Base-by-base conservation (phyloP, 768 basidiomycete species). In the Fibroporia radiculosa region DNA sequence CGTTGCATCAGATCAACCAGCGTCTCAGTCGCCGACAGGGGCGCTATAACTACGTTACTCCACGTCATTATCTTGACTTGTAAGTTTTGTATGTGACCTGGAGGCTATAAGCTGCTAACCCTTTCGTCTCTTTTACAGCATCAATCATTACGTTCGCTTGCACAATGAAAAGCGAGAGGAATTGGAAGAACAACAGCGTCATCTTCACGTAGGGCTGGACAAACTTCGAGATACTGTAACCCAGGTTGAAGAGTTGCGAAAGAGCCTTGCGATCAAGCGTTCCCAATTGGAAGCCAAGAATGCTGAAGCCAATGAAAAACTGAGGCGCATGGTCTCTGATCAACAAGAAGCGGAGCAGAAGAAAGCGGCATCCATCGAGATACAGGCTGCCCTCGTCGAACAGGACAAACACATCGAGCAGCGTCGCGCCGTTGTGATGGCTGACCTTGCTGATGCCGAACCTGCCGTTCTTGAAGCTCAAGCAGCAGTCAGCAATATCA, bases 321-420 rank as follows among this genome's bases (percentile, higher is more conserved):
- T 99, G 31, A 84, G 89, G 63, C 89, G 91, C 46, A 98, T 99
- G 95, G 93, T 99, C 12, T 75, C 89, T 6, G 95, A 98, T 64
- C 95, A 99, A 64, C 95, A 97, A 60, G 95, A 98, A 59, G 96
- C 96, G 2, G 96, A 99, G 58, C 90, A 93, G 62, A 96, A 98
- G 77, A 97, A 97, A 61, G 75, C 87, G 2, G 93, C 91, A 0
- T 99, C 96, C 6, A 91, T 97, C 53, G 80, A 93, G 63, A 93
- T 98, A 36, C 93, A 97, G 60, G 88, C 90, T 2, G 92, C 90
- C 19, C 73, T 98, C 39, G 89, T 86, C 13, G 82, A 91, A 61
- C 93, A 97, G 62, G 91, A 98, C 63, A 77, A 78, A 47, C 61
- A 87, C 56, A 99, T 98, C 47, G 81, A 85, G 47, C 82, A 96